Evolutionary conservation across 2,329 filamentous ascomycete genomes (phyloP), one percentile per base, ranked within the genome.

Genomic region (Pyricularia grisea): DNA sequence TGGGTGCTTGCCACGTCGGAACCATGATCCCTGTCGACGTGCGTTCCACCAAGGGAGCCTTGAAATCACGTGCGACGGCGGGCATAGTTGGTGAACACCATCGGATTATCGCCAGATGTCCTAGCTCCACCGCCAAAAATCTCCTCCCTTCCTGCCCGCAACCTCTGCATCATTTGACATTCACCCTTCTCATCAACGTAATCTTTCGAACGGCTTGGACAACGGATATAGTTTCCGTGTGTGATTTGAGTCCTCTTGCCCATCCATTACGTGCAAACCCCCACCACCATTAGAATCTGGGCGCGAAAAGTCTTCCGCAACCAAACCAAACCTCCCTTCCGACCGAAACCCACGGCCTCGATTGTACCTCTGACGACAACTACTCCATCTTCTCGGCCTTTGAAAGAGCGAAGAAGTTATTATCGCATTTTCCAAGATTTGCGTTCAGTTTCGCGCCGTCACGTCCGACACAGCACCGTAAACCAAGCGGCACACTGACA

Each of bases 61-160:
- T 28, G 27, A 30, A 28, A 63, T 63, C 60, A 63, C 60, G 60
- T 63, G 60, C 60, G 11, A 28, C 60, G 60, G 60, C 60, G 60
- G 60, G 60, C 60, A 28, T 28, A 63, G 27, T 63, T 63, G 60
- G 60, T 63, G 60, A 63, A 63, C 60, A 63, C 60, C 60, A 63
- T 63, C 60, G 60, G 60, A 63, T 63, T 63, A 63, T 63, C 60
- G 60, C 60, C 60, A 63, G 60, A 63, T 63, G 25, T 63, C 27
- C 60, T n/a, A 63, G 60, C 60, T 63, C 60, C 60, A 63, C 60
- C 60, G 60, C 60, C 60, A 28, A 63, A 63, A 63, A 63, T 28
- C 60, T 63, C 27, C 60, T 28, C 25, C 25, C 60, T 63, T 27
- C 58, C 12, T 63, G 27, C 60, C 60, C 60, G 17, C 60, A 63